Evolutionary conservation across 768 basidiomycete species (phyloP), one percentile per base, ranked within the genome.

Genomic region (Suillus subaureus): DNA sequence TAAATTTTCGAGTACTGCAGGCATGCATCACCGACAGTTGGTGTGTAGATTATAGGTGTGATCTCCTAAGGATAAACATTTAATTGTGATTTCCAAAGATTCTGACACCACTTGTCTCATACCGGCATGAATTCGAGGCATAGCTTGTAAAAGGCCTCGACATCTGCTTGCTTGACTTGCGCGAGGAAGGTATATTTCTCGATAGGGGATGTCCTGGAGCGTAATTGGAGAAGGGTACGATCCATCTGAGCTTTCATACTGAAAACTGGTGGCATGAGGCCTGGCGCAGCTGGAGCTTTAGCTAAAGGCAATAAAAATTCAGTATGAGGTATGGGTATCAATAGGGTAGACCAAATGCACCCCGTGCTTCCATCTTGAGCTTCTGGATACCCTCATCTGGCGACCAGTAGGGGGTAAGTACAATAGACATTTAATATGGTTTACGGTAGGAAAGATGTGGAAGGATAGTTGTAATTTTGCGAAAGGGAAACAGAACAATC

Each of bases 11-110:
- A 91, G 79, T 87, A 95, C 71, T 93, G 89, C 69, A 93, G 74
- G 73, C 94, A 96, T 4, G 94, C 95, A 70, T 96, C 93, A 31
- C 95, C 95, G 35, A 97, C 94, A 16, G 92, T 94, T 0, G 95
- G 95, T 0, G 95, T 97, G 75, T 96, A 97, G 63, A 97, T 93
- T 51, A 96, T 83, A 16, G 95, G 94, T 15, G 83, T 85, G 62
- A 87, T 78, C 73, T 85, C 86, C 82, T 84, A 69, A 6, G 18
- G 26, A n/a, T 35, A 55, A 37, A 6, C 5, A 69, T 6, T 33
- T 49, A 26, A 40, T 47, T 56, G 26, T 52, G 42, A 13, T 43
- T 26, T 33, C 61, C 23, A 45, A 58, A 21, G 37, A 66, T 21
- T 52, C 15, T 13, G 15, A 33, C 47, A 31, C 15, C 33, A 70